phyloP scores from a whole-genome alignment of 768 basidiomycete species.

The Agaricus blazei region DNA sequence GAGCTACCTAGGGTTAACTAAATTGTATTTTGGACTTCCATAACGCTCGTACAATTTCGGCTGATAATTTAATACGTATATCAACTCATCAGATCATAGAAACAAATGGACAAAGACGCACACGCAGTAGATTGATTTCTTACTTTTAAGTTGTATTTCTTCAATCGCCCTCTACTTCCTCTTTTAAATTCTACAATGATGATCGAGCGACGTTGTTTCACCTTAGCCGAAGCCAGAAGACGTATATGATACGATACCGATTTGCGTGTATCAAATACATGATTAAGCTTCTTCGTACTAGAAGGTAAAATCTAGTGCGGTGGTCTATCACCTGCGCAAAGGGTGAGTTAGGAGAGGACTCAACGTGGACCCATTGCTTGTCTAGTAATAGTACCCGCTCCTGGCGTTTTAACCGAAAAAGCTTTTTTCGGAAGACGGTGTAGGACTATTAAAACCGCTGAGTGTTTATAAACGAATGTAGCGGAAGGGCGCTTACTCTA shows the following conservation, averaged over 20 bases:
- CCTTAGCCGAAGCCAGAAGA: background rate
- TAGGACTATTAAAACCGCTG: background rate
- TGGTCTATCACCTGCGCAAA: background rate
- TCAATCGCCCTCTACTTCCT: background rate
- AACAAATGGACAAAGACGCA: background rate
- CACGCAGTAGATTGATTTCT: background rate
- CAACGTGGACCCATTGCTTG: constrained; percentile 8
- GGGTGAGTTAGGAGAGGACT: background rate
- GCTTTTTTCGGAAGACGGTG: constrained; percentile 7
- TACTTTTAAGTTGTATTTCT: constrained; percentile 5
- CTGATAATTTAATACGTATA: background rate
- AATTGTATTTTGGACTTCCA: background rate
- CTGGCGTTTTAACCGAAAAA: background rate
- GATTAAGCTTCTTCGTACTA: constrained; percentile 3
- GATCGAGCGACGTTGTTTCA: background rate
- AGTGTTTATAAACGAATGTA: too few relatives aligned
- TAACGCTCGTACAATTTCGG: constrained; percentile 2
- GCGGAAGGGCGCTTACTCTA: too few relatives aligned
- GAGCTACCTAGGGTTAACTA: background rate
- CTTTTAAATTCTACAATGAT: background rate
- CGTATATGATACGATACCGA: constrained; percentile 4
- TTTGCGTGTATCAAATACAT: constrained; percentile 6
- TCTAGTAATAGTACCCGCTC: constrained; percentile 2
- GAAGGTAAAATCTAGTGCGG: constrained; percentile 2
- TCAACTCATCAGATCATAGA: background rate